Conservation (phyloP, 768 basidiomycete genomes). For the Podaxis rugospora region DNA sequence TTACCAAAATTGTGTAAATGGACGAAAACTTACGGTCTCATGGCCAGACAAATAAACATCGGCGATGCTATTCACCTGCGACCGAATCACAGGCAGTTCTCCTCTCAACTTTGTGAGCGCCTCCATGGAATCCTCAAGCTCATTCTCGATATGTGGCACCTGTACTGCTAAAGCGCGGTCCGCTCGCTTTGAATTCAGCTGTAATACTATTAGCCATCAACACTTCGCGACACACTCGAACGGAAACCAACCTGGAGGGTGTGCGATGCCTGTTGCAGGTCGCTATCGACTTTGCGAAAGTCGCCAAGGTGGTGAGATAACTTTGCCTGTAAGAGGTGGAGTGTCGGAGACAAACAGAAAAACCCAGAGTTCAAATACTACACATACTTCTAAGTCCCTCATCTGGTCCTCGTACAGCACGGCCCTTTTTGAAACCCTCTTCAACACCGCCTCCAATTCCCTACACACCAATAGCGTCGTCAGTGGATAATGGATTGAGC, state of each 20-base stretch:
- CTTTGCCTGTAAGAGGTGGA: constrained; percentile 39
- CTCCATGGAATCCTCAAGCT: constrained; percentile 59
- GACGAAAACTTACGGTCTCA: constrained; percentile 45
- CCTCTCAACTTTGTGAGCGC: constrained; percentile 53
- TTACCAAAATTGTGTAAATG: constrained; percentile 3
- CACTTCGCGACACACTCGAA: not conserved
- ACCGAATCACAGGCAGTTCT: constrained; percentile 56
- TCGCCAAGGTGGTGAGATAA: constrained; percentile 71
- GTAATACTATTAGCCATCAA: constrained; percentile 7
- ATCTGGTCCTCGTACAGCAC: constrained; percentile 50
- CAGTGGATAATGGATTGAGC: not conserved
- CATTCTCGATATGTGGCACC: constrained; percentile 55
- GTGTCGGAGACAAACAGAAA: constrained; percentile 1
- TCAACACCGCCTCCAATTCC: constrained; percentile 43
- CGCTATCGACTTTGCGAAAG: constrained; percentile 67
- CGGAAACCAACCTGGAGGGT: constrained; percentile 48
- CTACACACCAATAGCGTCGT: constrained; percentile 21
- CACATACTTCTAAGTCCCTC: constrained; percentile 55
- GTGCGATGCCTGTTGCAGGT: constrained; percentile 59
- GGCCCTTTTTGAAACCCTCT: constrained; percentile 42
- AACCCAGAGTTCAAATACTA: not conserved
- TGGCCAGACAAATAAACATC: constrained; percentile 70
- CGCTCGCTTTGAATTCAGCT: constrained; percentile 59
- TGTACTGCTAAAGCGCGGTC: constrained; percentile 54
- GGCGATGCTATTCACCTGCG: constrained; percentile 58